Conservation (phyloP, 2,329 filamentous ascomycete genomes). For the Fusarium anthophilum region DNA sequence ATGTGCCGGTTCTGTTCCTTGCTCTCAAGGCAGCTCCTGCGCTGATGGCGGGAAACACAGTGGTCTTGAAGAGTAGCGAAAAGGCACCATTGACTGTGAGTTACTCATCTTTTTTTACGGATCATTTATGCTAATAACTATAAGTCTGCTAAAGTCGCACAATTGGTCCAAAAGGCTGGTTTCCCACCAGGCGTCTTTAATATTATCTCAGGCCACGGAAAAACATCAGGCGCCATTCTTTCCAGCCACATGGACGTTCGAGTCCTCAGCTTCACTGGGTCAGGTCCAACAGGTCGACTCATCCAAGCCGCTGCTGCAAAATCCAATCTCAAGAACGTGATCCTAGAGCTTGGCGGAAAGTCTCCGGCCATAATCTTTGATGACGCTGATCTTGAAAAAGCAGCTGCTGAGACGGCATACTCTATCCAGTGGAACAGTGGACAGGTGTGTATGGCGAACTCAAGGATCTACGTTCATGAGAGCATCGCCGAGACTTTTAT, state of each 20-base stretch:
- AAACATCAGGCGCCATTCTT: conserved; percentile 72
- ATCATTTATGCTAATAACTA: fast-evolving
- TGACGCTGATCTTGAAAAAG: conserved; percentile 49
- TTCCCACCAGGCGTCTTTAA: conserved; percentile 81
- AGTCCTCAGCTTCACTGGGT: conserved; percentile 81
- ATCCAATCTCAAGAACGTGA: conserved; percentile 71
- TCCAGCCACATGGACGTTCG: conserved; percentile 74
- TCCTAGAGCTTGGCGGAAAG: conserved; percentile 75
- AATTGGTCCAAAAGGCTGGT: conserved; percentile 75
- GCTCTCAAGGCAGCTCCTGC: conserved; percentile 49
- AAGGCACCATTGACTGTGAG: conserved; percentile 17
- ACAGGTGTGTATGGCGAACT: conserved; percentile 68
- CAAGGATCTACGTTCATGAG: conserved; percentile 66
- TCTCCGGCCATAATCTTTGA: conserved; percentile 71
- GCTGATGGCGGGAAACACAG: conserved; percentile 9
- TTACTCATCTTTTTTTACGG: too few relatives aligned
- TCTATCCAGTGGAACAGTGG: conserved; percentile 64
- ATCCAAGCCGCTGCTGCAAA: conserved; percentile 72
- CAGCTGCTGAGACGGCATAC: conserved; percentile 59
- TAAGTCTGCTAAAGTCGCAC: conserved; percentile 43
- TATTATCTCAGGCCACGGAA: conserved; percentile 75
- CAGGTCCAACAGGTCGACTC: conserved; percentile 75
- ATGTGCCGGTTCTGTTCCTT: conserved; percentile 58
- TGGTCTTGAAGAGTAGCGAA: conserved; percentile 22
- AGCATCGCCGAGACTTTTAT: conserved; percentile 48